A percentile compares a stretch with the other conserved stretches of the same genome.
Evolutionary conservation across 352 stramenopile species (phyloP).

Genomic region (Phytophthora gonapodyides): DNA sequence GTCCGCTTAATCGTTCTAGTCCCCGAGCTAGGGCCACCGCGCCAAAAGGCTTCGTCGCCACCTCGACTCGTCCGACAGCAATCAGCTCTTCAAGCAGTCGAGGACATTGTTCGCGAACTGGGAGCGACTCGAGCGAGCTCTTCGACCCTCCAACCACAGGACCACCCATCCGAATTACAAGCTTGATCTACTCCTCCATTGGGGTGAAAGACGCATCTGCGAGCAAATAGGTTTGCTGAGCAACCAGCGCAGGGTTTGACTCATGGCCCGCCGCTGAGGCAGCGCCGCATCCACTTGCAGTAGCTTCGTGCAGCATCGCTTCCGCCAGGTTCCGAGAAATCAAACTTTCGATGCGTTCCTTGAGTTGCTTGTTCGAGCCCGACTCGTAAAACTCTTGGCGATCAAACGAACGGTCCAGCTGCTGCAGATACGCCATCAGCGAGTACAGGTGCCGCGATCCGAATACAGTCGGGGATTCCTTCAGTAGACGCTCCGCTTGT

Average conservation of each 20-base stretch:
- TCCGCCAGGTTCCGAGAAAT: constrained; percentile 64
- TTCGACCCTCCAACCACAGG: constrained; percentile 5
- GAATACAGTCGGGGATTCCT: constrained; percentile 54
- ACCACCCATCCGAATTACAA: neutral
- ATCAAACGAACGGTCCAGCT: constrained; percentile 73
- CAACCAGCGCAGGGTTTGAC: constrained; percentile 11
- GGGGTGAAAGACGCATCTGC: constrained; percentile 34
- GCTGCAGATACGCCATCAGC: constrained; percentile 64
- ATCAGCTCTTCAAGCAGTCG: constrained; percentile 38
- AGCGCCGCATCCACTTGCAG: constrained; percentile 16
- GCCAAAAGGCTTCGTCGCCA: constrained; percentile 19
- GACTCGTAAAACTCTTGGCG: constrained; percentile 48
- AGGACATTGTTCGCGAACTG: constrained; percentile 45
- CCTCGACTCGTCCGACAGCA: constrained; percentile 15
- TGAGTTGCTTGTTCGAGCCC: constrained; percentile 51
- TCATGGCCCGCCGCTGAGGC: constrained; percentile 3
- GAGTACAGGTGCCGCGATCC: constrained; percentile 60
- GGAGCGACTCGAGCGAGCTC: constrained; percentile 24
- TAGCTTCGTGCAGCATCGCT: constrained; percentile 56
- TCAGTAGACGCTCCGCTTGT: constrained; percentile 58
- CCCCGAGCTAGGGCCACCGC: constrained; percentile 6
- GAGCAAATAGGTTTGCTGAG: constrained; percentile 34
- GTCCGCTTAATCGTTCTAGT: neutral
- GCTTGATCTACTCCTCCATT: constrained; percentile 52
- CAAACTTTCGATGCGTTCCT: constrained; percentile 54